Percentiles rank a stretch among this genome's conserved stretches.
Conservation (phyloP, 2,329 filamentous ascomycete species). For the Xylaria sp. region DNA sequence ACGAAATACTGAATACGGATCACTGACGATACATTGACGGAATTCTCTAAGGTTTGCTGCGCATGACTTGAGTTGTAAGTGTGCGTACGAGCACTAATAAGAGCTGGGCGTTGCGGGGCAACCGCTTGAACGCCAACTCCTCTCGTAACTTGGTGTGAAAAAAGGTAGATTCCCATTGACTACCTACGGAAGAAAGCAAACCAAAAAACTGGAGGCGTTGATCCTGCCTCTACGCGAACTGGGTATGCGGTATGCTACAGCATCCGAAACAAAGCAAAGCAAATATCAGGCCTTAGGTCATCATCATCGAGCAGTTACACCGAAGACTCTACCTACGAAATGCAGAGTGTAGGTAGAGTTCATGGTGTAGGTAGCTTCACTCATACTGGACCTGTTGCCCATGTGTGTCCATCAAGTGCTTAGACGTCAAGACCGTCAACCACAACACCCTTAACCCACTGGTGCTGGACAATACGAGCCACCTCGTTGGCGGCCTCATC, state of each 20-base stretch:
- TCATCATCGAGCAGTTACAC: background rate
- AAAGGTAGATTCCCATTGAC: no score
- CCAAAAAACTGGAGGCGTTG: no score
- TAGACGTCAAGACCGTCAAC: constrained; percentile 82
- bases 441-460: constrained; percentile 79
- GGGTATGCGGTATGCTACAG: no score
- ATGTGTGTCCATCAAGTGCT: constrained; percentile 21
- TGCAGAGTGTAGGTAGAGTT: background rate
- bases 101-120: background rate
- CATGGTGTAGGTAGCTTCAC: constrained; percentile 13
- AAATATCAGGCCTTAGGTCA: no score
- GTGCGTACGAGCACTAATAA: background rate
- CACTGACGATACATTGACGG: no score
- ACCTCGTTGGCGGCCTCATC: constrained; percentile 72
- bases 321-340: background rate
- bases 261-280: no score
- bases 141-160: background rate
- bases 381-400: constrained; percentile 3
- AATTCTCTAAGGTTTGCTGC: background rate
- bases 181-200: background rate
- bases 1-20: no score
- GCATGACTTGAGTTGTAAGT: background rate
- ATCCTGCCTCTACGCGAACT: no score
- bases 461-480: constrained; percentile 70
- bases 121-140: background rate